These are phyloP conservation scores for Rhizoctonia solani DNA, from an alignment of 1,284 basidiomycete genomes.

Conservation along the genomic window DNA sequence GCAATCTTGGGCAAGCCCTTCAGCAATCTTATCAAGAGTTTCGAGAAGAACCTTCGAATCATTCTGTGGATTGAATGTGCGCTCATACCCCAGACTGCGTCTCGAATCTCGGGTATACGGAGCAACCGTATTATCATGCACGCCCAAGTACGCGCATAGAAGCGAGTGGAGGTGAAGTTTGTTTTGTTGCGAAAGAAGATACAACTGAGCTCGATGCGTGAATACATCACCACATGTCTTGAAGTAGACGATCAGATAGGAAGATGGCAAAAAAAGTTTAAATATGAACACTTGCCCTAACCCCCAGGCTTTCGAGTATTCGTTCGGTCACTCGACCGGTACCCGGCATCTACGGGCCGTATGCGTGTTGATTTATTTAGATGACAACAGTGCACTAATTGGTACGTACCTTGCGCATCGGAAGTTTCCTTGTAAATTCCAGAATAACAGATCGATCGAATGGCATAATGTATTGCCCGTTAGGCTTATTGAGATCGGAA, in stretches of 20 bases:
- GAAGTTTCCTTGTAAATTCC: slow-evolving; percentile 72
- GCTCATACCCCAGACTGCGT: slow-evolving; percentile 88
- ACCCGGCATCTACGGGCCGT: slow-evolving; percentile 66
- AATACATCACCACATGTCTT: slow-evolving; percentile 89
- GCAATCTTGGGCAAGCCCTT: slow-evolving; percentile 33
- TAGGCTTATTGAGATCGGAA: slow-evolving; percentile 94
- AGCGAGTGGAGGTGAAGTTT: slow-evolving; percentile 77
- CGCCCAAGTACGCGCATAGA: slow-evolving; percentile 78
- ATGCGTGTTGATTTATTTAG: slow-evolving; percentile 39
- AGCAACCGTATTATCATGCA: slow-evolving; percentile 79
- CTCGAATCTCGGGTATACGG: slow-evolving; percentile 75
- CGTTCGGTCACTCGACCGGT: slow-evolving; percentile 88
- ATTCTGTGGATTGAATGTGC: slow-evolving; percentile 23
- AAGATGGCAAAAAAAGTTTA: slow-evolving; percentile 16
- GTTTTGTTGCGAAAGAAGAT: slow-evolving; percentile 71
- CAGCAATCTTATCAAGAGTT: slow-evolving; percentile 31
- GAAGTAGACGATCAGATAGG: slow-evolving; percentile 24
- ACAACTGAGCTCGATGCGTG: slow-evolving; percentile 67
- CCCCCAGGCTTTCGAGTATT: slow-evolving; percentile 80
- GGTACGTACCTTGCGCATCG: slow-evolving; percentile 63
- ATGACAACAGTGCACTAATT: background rate
- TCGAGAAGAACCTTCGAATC: slow-evolving; percentile 22
- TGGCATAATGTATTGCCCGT: slow-evolving; percentile 82
- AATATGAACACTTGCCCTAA: slow-evolving; percentile 59
- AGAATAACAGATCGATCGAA: slow-evolving; percentile 68